These are phyloP conservation scores for Amauroascus niger DNA, from an alignment of 2,329 filamentous ascomycete species.

Conservation along the genomic window DNA sequence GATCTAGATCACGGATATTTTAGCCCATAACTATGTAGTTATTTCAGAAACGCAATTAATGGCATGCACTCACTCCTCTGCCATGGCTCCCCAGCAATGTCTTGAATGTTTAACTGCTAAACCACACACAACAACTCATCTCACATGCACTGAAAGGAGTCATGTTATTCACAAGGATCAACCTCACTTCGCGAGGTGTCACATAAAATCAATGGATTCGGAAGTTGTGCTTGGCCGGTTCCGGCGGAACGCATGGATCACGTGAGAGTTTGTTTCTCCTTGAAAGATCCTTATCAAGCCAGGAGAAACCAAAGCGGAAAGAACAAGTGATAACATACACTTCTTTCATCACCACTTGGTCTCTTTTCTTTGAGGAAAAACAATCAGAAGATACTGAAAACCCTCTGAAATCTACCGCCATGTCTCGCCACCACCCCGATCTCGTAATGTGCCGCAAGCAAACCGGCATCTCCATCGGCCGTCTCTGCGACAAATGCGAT, in stretches of 20 bases:
- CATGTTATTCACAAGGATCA: no score
- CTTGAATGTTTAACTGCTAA: background rate
- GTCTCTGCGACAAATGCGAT: conserved; percentile 99
- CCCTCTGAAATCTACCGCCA: conserved; percentile 34
- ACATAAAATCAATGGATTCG: no score
- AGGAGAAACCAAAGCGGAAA: background rate
- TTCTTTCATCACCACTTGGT: background rate
- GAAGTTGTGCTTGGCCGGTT: background rate
- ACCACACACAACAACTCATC: background rate
- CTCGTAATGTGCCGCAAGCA: conserved; percentile 99
- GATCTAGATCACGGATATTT: no score
- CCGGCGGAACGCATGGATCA: background rate
- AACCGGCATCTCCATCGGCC: conserved; percentile 91
- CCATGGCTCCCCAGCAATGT: conserved; percentile 8
- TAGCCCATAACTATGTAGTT: no score
- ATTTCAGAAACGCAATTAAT: background rate
- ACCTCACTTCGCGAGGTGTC: no score
- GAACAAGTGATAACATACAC: background rate
- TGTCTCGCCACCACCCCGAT: conserved; percentile 95
- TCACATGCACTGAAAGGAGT: no score
- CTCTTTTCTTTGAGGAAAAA: background rate
- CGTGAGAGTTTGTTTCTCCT: background rate
- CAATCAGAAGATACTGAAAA: background rate
- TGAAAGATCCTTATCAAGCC: no score
- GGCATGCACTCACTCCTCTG: conserved; percentile 12